phyloP scores from a whole-genome alignment of 176 grass and related monocot genomes.

The Themeda triandra region DNA sequence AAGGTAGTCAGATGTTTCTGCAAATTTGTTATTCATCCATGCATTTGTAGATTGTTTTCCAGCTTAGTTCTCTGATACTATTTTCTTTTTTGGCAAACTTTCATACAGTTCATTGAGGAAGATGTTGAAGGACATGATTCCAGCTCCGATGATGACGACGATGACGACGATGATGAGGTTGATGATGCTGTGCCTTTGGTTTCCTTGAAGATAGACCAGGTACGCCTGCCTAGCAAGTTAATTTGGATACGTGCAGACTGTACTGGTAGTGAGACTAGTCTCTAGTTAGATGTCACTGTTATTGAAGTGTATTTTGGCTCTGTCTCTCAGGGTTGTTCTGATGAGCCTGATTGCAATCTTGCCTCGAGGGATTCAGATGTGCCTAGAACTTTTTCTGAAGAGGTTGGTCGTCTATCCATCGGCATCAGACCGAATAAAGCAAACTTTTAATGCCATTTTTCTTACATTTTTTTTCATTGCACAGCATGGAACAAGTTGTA shows the following conservation, averaged over 20 bases:
- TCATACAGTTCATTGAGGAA: slow-evolving; percentile 76
- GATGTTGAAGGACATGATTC: slow-evolving; percentile 42
- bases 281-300: neutral
- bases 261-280: neutral
- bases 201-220: slow-evolving; percentile 71
- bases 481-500: slow-evolving; percentile 32
- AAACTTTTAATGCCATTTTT: neutral
- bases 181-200: slow-evolving; percentile 31
- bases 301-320: neutral
- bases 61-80: neutral
- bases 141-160: slow-evolving; percentile 32
- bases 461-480: slow-evolving; percentile 1
- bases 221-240: slow-evolving; percentile 16
- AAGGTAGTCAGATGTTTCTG: slow-evolving; percentile 42
- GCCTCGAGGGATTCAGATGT: neutral
- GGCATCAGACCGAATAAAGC: neutral
- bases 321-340: neutral
- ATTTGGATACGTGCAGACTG: neutral
- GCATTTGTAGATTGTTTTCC: neutral
- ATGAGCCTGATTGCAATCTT: slow-evolving; percentile 11
- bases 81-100: neutral
- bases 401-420: slow-evolving; percentile 23
- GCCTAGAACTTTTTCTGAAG: neutral
- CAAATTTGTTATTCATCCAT: slow-evolving; percentile 3
- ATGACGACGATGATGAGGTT: neutral